phyloP scores from a whole-genome alignment of 225 moss, liverwort and hornwort species.

The Physcomitrium patens region DNA sequence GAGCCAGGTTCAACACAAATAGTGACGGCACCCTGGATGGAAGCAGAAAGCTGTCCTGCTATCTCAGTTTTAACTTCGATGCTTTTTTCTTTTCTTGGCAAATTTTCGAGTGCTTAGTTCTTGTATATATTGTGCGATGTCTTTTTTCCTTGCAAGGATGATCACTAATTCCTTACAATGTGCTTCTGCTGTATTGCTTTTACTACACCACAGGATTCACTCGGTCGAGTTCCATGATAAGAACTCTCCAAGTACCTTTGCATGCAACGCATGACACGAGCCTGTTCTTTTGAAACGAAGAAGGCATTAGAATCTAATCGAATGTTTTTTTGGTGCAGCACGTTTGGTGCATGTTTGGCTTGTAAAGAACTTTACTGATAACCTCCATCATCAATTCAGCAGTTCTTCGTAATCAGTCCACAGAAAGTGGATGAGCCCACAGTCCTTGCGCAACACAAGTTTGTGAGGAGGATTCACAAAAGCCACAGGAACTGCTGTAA shows the following conservation, averaged over 20 bases:
- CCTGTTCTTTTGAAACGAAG: slow-evolving; percentile 64
- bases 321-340: slow-evolving; percentile 81
- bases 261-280: slow-evolving; percentile 67
- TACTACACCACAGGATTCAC: slow-evolving; percentile 38
- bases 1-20: slow-evolving; percentile 47
- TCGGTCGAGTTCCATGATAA: slow-evolving; percentile 42
- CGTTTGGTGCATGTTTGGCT: slow-evolving; percentile 62
- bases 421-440: slow-evolving; percentile 70
- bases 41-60: slow-evolving; percentile 32
- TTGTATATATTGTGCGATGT: not conserved
- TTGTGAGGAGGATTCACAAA: slow-evolving; percentile 53
- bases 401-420: slow-evolving; percentile 76
- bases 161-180: slow-evolving; percentile 30
- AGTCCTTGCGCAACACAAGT: slow-evolving; percentile 67
- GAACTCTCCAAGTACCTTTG: slow-evolving; percentile 71
- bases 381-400: slow-evolving; percentile 79
- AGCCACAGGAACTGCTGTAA: slow-evolving; percentile 66
- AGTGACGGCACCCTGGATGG: slow-evolving; percentile 34
- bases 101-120: not conserved
- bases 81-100: slow-evolving; percentile 22
- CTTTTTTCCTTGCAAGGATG: slow-evolving; percentile 37
- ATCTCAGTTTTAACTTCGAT: slow-evolving; percentile 22
- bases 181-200: slow-evolving; percentile 36
- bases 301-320: slow-evolving; percentile 60
- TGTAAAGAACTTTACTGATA: slow-evolving; percentile 75